These are phyloP conservation scores for Alternaria sp. DNA, from an alignment of 2,329 filamentous ascomycete species.

Conservation along the genomic window DNA sequence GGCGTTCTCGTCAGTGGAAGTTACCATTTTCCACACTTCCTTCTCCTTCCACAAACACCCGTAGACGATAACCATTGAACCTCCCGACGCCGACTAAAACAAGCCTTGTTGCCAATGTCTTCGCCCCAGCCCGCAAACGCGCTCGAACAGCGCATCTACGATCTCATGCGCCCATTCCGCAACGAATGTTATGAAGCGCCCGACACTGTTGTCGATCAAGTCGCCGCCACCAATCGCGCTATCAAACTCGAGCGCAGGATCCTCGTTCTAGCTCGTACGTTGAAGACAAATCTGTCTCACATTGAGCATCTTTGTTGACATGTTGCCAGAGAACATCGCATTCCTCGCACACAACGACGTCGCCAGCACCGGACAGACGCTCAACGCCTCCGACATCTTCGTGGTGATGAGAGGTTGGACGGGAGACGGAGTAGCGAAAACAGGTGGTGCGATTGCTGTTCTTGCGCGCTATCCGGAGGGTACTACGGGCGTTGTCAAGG, in stretches of 20 bases:
- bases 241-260: background rate
- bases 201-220: background rate
- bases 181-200: background rate
- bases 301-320: background rate
- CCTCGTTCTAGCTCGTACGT: background rate
- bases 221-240: background rate
- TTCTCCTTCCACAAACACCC: background rate
- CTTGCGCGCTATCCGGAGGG: background rate
- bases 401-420: conserved; percentile 1
- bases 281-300: rapidly evolving
- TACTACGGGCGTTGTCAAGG: conserved; percentile 4
- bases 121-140: conserved; percentile 1
- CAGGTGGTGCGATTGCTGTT: background rate
- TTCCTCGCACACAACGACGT: background rate
- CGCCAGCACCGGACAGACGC: background rate
- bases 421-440: background rate
- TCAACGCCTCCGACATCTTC: background rate
- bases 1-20: background rate
- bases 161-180: conserved; percentile 9
- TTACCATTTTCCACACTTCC: background rate
- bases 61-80: background rate
- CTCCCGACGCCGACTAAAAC: too few species aligned
- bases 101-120: background rate
- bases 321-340: background rate
- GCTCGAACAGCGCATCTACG: conserved; percentile 18